Evolutionary conservation across 2,329 filamentous ascomycete species (phyloP).

Genomic region (Thelonectria rubi): DNA sequence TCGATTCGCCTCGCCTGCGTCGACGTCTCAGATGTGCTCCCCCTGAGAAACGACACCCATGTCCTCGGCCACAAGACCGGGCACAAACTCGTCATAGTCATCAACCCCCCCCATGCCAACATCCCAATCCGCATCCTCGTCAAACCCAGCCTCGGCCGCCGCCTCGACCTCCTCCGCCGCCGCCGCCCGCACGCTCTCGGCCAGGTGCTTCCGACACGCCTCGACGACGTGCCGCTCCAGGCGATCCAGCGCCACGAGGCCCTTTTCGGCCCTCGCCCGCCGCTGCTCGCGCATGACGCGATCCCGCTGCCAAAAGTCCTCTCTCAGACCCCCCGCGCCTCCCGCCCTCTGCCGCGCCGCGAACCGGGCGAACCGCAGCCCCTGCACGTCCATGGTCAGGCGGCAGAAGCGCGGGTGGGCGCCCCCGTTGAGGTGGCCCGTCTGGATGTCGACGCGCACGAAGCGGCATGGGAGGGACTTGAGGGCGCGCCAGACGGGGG

Average conservation of each 20-base stretch:
- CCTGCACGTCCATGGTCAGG: conserved; percentile 24
- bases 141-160: too few relatives aligned
- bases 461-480: conserved; percentile 47
- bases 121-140: too few relatives aligned
- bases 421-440: conserved; percentile 30
- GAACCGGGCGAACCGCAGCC: conserved; percentile 27
- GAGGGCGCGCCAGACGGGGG: conserved; percentile 46
- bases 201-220: not conserved
- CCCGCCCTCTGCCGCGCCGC: conserved; percentile 16
- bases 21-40: too few relatives aligned
- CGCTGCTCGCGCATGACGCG: not conserved
- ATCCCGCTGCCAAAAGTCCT: not conserved
- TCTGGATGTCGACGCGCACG: conserved; percentile 49
- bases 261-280: not conserved
- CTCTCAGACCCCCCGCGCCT: not conserved
- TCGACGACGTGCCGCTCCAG: not conserved
- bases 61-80: too few relatives aligned
- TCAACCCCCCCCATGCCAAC: too few relatives aligned
- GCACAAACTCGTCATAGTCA: too few relatives aligned
- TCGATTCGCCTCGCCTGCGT: too few relatives aligned
- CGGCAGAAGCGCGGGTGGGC: not conserved
- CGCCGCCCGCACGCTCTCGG: not conserved
- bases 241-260: not conserved
- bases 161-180: not conserved
- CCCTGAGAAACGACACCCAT: too few relatives aligned